Base-by-base conservation (phyloP, 495 filamentous ascomycete genomes). In the Trichoderma gamsii region DNA sequence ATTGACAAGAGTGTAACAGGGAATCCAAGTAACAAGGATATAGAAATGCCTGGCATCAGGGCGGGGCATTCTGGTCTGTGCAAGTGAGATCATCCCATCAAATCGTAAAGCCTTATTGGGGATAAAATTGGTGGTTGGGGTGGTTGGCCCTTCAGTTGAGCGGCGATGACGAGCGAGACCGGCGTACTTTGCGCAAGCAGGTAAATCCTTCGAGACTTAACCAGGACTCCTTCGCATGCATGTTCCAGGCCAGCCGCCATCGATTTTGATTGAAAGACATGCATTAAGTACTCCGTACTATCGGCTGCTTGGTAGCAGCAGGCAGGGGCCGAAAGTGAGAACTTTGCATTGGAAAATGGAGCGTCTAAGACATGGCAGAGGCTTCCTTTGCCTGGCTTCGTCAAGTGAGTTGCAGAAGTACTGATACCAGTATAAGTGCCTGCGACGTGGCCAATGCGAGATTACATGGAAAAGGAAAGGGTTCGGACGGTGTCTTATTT, bases 51-150 rank as follows among this genome's bases (percentile, higher is more conserved):
- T 61, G 56, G 13, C 56, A 61, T 27, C 25, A 18, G 56, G 56
- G 56, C 23, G 56, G 56, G 56, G 56, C 25, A 23, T 21, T 61
- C 56, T 61, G 56, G 56, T 61, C 56, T 61, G 56, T 32, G 56
- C 56, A 61, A 29, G 56, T 61, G 56, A 61, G 56, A 61, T 61
- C 56, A 61, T 61, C 25, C 56, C 56, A 61, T 61, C 56, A 7
- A 27, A 61, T 61, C 56, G 56, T 32, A 13, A 61, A 32, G 56
- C 56, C n/a, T 61, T 61, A 61, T 32, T 32, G 56, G 25, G 13
- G 56, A 61, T 61, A 15, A 52, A 21, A 11, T 21, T 32, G 56
- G 56, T 61, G 56, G 56, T 61, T 61, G 49, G 49, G 49, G 49
- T 52, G 56, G 25, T 61, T 61, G 56, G 56, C 27, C 27, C 23